Evolutionary conservation across 176 grass and related monocot genomes (phyloP).

Genomic region (Zea luxurians): DNA sequence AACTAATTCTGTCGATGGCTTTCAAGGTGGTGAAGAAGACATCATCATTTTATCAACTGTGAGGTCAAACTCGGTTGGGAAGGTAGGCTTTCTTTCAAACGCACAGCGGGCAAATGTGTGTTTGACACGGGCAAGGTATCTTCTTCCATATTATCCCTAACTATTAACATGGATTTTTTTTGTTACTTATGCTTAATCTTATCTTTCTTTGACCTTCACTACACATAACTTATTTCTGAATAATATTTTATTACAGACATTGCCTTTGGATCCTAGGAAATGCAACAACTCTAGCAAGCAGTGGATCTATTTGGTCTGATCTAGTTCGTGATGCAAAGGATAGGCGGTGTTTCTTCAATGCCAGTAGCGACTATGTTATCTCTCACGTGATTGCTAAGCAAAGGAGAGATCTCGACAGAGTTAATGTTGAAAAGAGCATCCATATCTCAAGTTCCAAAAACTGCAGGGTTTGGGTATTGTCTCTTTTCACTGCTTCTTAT

Average conservation of each 20-base stretch:
- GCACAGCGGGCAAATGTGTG: constrained; percentile 59
- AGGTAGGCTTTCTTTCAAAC: constrained; percentile 68
- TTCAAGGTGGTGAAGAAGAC: constrained; percentile 81
- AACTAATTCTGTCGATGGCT: constrained; percentile 68
- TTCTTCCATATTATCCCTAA: not conserved
- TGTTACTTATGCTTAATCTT: not conserved
- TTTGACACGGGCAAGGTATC: constrained; percentile 69
- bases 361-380: constrained; percentile 43
- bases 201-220: not conserved
- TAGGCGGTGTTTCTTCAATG: constrained; percentile 56
- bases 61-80: constrained; percentile 54
- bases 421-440: constrained; percentile 27
- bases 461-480: constrained; percentile 35
- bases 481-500: constrained; percentile 26
- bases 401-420: constrained; percentile 23
- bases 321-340: constrained; percentile 48
- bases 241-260: constrained; percentile 42
- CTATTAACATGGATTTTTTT: constrained; percentile 16
- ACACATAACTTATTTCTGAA: constrained; percentile 18
- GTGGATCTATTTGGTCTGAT: constrained; percentile 52
- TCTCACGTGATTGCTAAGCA: constrained; percentile 29
- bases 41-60: constrained; percentile 72
- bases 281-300: constrained; percentile 34
- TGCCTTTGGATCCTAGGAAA: constrained; percentile 70
- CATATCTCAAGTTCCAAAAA: constrained; percentile 20